Conservation (phyloP, 345 rosid genomes). For the Camelina hispida region DNA sequence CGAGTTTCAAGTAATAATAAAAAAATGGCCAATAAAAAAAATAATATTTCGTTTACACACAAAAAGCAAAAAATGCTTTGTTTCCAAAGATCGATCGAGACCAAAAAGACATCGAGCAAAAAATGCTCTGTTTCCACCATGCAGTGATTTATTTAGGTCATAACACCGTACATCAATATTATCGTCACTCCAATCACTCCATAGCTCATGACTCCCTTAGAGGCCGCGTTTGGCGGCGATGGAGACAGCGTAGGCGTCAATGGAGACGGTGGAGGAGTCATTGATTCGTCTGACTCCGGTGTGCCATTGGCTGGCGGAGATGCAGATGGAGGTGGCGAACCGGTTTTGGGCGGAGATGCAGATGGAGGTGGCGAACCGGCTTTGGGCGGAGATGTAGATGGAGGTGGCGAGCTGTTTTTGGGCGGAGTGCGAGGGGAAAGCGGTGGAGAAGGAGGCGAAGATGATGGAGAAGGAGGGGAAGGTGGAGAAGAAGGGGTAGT, state of each 20-base stretch:
- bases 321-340: not conserved
- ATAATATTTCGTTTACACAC: not conserved
- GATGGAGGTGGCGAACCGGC: not conserved
- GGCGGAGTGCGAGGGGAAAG: not conserved
- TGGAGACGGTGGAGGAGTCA: constrained; percentile 5
- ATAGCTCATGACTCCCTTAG: constrained; percentile 24
- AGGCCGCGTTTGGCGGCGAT: constrained; percentile 5
- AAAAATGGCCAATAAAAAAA: not conserved
- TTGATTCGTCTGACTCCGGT: not conserved
- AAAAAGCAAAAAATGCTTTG: not conserved
- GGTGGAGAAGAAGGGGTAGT: not conserved
- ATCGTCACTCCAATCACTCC: not conserved
- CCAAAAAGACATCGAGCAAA: constrained; percentile 3
- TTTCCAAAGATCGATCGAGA: not conserved
- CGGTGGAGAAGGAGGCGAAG: constrained; percentile 25
- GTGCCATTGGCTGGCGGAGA: constrained; percentile 6
- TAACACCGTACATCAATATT: constrained; percentile 13
- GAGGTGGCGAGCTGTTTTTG: not conserved
- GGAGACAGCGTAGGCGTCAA: constrained; percentile 16
- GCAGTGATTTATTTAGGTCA: not conserved
- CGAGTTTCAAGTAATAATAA: not conserved
- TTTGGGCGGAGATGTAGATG: not conserved
- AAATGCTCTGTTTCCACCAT: not conserved
- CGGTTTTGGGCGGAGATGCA: not conserved
- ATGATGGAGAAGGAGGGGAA: not conserved